A percentile compares a stretch with the other conserved stretches of the same genome.
phyloP scores from a whole-genome alignment of 2,329 filamentous ascomycete genomes.

The Fusarium luffae region DNA sequence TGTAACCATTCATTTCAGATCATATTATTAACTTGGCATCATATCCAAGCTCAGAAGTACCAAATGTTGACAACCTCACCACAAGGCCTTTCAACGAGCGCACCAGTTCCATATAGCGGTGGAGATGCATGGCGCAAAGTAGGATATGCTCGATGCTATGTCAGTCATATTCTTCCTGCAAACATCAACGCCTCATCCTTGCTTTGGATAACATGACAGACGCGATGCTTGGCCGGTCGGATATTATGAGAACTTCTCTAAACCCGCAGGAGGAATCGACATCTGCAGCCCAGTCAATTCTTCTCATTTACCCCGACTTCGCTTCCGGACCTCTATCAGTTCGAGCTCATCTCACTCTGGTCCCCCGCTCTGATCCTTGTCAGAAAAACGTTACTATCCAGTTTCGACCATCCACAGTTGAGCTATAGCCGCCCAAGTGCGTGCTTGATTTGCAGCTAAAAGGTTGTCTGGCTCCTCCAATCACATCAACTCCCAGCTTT shows the following conservation, averaged over 20 bases:
- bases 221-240: conserved; percentile 8
- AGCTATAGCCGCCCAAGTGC: conserved; percentile 41
- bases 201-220: conserved; percentile 8
- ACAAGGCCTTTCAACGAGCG: conserved; percentile 26
- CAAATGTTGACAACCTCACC: neutral
- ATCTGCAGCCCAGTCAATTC: neutral
- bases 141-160: conserved; percentile 11
- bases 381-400: conserved; percentile 14
- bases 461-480: conserved; percentile 16
- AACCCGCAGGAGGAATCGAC: conserved; percentile 1
- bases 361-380: conserved; percentile 32
- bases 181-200: conserved; percentile 14
- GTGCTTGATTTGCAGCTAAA: conserved; percentile 23
- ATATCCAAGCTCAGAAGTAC: neutral
- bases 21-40: neutral
- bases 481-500: conserved; percentile 16
- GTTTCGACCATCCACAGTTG: conserved; percentile 37
- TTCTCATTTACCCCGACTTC: conserved; percentile 4
- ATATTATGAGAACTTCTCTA: neutral
- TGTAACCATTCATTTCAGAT: neutral
- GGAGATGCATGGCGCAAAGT: conserved; percentile 3
- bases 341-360: neutral
- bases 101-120: conserved; percentile 20
- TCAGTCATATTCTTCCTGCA: conserved; percentile 23
- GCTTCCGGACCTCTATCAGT: conserved; percentile 2